Evolutionary conservation across 2,329 filamentous ascomycete genomes (phyloP), one percentile per base, ranked within the genome.

Genomic region (Fulvia fulva): DNA sequence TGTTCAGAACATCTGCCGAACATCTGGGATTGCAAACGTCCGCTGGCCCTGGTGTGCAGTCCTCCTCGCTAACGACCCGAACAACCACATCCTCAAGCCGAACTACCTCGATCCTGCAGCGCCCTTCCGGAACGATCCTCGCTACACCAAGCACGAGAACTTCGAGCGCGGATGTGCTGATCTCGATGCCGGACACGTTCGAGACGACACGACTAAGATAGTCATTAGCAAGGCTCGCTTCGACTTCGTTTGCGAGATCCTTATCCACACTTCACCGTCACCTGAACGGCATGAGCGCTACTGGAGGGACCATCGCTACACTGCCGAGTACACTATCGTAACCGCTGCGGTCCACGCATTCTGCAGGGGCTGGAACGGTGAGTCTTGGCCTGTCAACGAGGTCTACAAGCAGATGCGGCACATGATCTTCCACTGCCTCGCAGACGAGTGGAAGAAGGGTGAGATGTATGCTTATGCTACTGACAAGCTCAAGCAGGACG

Each of bases 121-220:
- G 8, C n/a, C 34, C 6, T 63, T 53, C 52, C 26, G 43, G 28
- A 41, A 55, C n/a, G 61, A 59, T 6, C 32, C 55, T 19, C 51
- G 55, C n/a, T 62, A 41, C 55, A 62, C 46, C n/a, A n/a, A 46
- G 3, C 62, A 47, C 34, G 61, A 63, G 57, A 63, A 60, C 32
- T 59, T 56, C 44, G 56, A 63, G 28, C 53, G 55, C 14, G 59
- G 56, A 4, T 61, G 53, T 25, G 49, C 61, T n/a, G 59, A 61
- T 43, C 59, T 63, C 44, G 61, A 63, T 43, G 1, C 7, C n/a
- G 37, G 14, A n/a, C 37, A 41, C n/a, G 37, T 19, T 41, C 16
- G 37, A 16, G 16, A 41, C 16, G 37, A 41, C n/a, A 7, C 37
- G 19, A 41, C 37, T 41, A 41, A 41, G 37, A 19, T 19, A 9